Base-by-base conservation (phyloP, 345 rosid genomes). In the Turnera subulata region DNA sequence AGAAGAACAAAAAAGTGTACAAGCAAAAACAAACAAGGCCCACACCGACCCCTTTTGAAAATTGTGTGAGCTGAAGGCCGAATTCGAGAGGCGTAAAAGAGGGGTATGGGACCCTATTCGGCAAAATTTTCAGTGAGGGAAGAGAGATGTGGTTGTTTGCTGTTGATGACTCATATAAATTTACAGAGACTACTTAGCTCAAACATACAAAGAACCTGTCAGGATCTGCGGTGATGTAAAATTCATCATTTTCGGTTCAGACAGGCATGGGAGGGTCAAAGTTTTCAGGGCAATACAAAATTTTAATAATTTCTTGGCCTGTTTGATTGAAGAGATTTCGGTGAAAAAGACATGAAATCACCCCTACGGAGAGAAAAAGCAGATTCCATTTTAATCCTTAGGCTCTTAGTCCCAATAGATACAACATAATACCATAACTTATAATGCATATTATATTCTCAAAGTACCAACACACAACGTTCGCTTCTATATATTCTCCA, bases 331-430 rank as follows among this genome's bases (percentile, higher is more conserved):
- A 44, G 22, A 63, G 70, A 79, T 75, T 80, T 80, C 73, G 77
- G 84, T 80, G 81, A 76, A 62, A 70, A 73, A 21, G 79, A 79
- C 81, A 37, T 45, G 40, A 71, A 65, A 42, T 58, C 74, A 64
- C 62, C 51, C 13, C 48, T 35, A 23, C 17, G 19, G 23, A 49
- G 14, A 54, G 6, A 22, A 29, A 62, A 68, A 22, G 23, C 29
- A 65, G 62, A 51, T 40, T 68, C 64, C 77, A 51, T 59, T 59
- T 65, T 55, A 47, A 59, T 54, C 69, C 13, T 72, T 55, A 58
- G 64, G 55, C 44, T 18, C 38, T 0, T 6, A 32, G 39, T 53
- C 38, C 51, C 43, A 64, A 55, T 32, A 56, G 22, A 53, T 61
- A 49, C 62, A 58, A 57, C 38, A 40, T 38, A 51, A 45, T 42